A percentile compares a stretch with the other conserved stretches of the same genome.
Conservation (phyloP, 768 basidiomycete genomes). For the Lentinula boryana region DNA sequence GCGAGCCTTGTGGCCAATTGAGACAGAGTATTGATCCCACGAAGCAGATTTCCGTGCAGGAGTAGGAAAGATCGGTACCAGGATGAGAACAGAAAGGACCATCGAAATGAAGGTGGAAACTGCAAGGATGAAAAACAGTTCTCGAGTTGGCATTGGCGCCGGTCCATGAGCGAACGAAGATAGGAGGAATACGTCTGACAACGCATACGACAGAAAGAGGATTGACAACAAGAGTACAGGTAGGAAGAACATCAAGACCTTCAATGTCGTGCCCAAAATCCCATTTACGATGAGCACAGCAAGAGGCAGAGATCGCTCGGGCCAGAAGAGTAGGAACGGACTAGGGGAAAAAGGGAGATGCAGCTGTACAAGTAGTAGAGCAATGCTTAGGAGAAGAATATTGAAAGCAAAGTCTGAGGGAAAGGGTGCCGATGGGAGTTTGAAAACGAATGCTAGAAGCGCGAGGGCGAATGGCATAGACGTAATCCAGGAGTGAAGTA, state of each 20-base stretch:
- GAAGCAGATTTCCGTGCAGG: slow-evolving; percentile 5
- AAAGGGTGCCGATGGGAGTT: slow-evolving; percentile 35
- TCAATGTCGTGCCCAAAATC: slow-evolving; percentile 29
- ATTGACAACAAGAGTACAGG: slow-evolving; percentile 38
- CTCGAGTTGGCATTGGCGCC: slow-evolving; percentile 44
- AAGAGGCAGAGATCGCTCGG: slow-evolving; percentile 35
- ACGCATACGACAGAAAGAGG: slow-evolving; percentile 41
- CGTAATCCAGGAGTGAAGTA: slow-evolving; percentile 25
- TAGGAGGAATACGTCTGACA: slow-evolving; percentile 30
- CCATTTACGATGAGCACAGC: slow-evolving; percentile 34
- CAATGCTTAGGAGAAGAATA: slow-evolving; percentile 32
- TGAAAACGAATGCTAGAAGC: slow-evolving; percentile 32
- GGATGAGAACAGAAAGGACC: slow-evolving; percentile 25
- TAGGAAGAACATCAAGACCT: slow-evolving; percentile 39
- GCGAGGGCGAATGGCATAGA: slow-evolving; percentile 31
- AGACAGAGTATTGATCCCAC: slow-evolving; percentile 46
- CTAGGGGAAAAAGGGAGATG: slow-evolving; percentile 39
- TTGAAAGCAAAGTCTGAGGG: slow-evolving; percentile 34
- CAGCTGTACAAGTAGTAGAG: slow-evolving; percentile 36
- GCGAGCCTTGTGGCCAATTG: slow-evolving; percentile 40
- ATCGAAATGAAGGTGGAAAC: slow-evolving; percentile 25
- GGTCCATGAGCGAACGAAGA: slow-evolving; percentile 12
- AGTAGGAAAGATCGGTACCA: slow-evolving; percentile 18
- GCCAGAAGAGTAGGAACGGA: slow-evolving; percentile 36
- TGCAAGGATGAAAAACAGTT: slow-evolving; percentile 34